Conservation (phyloP, 2,329 filamentous ascomycete species). For the Colletotrichum sp. region DNA sequence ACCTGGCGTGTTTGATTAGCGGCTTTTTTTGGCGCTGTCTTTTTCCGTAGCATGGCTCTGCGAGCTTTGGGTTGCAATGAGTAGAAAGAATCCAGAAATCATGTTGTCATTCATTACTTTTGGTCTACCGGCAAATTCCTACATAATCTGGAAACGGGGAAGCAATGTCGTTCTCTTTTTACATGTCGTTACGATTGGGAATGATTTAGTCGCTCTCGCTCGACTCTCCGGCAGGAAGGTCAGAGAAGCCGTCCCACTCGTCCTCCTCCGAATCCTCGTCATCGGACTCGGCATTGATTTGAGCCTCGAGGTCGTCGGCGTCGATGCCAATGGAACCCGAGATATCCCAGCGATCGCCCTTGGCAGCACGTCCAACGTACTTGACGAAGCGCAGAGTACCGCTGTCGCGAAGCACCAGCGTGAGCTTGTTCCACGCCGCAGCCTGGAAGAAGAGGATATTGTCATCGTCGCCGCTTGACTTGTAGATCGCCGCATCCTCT, state of each 20-base stretch:
- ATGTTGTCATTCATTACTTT: not conserved
- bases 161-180: not conserved
- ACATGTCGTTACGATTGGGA: not conserved
- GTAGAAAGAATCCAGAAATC: not conserved
- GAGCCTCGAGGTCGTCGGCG: constrained; percentile 52
- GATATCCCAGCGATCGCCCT: constrained; percentile 92
- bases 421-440: constrained; percentile 86
- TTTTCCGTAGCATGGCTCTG: not conserved
- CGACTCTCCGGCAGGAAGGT: constrained; percentile 22
- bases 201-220: constrained; percentile 38
- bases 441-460: constrained; percentile 70
- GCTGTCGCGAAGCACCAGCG: constrained; percentile 85
- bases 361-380: constrained; percentile 83
- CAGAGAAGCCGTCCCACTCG: constrained; percentile 64
- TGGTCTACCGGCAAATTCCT: not conserved
- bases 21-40: not conserved
- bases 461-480: constrained; percentile 76
- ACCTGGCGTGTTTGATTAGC: not conserved
- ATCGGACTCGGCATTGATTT: constrained; percentile 35
- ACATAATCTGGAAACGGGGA: not conserved
- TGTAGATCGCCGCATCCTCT: constrained; percentile 81
- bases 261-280: constrained; percentile 48
- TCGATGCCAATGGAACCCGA: constrained; percentile 78
- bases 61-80: not conserved
- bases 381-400: constrained; percentile 94